Evolutionary conservation across 805 yeast genomes (phyloP).

Genomic region (Lipomyces sp.): DNA sequence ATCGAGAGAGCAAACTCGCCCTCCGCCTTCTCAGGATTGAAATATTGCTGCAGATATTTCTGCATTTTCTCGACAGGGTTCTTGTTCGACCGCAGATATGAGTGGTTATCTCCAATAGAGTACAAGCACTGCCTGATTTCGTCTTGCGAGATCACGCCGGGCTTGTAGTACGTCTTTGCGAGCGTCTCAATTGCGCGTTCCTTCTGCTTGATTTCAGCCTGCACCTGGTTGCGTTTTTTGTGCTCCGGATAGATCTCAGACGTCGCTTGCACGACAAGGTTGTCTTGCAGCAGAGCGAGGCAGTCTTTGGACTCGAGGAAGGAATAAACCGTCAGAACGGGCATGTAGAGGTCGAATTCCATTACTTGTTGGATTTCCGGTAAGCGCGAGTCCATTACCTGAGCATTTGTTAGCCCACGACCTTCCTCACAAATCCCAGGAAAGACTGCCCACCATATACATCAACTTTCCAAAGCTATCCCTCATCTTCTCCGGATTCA

Average conservation of each 20-base stretch:
- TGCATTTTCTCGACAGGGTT: slow-evolving; percentile 65
- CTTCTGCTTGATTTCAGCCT: slow-evolving; percentile 58
- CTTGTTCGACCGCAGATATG: slow-evolving; percentile 66
- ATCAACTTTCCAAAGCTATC: slow-evolving; percentile 75
- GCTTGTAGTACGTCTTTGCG: slow-evolving; percentile 49
- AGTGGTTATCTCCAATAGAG: slow-evolving; percentile 75
- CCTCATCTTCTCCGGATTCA: slow-evolving; percentile 81
- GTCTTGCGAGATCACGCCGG: slow-evolving; percentile 46
- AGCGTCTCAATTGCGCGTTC: slow-evolving; percentile 66
- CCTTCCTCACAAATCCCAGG: background rate
- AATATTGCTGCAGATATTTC: slow-evolving; percentile 48
- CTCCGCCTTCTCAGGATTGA: slow-evolving; percentile 42
- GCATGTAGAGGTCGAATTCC: slow-evolving; percentile 74
- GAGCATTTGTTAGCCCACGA: background rate
- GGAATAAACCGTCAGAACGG: slow-evolving; percentile 59
- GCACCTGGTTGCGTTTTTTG: slow-evolving; percentile 52
- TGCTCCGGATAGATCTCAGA: slow-evolving; percentile 61
- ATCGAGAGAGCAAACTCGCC: slow-evolving; percentile 42
- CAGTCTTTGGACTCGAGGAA: slow-evolving; percentile 45
- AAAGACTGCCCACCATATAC: slow-evolving; percentile 50
- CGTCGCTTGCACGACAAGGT: slow-evolving; percentile 59
- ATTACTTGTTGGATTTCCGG: slow-evolving; percentile 66
- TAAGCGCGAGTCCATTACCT: slow-evolving; percentile 69
- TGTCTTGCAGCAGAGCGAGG: slow-evolving; percentile 53
- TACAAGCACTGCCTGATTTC: slow-evolving; percentile 69